Conservation (phyloP, 2,329 filamentous ascomycete genomes). For the Hypoxylon sp. region DNA sequence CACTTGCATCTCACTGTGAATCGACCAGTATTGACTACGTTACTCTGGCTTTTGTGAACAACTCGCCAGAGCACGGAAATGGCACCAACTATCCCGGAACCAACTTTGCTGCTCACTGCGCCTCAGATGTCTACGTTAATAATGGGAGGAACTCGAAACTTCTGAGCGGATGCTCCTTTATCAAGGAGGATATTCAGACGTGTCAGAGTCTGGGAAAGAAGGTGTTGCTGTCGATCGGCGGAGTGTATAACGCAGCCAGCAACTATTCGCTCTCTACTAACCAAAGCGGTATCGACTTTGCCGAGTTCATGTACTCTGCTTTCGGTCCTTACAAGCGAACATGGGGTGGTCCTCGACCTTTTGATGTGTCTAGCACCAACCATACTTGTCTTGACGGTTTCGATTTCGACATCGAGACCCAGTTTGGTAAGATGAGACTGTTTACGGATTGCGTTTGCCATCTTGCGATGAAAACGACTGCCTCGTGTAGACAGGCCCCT, state of each 20-base stretch:
- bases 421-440: constrained; percentile 33
- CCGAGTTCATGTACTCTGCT: constrained; percentile 49
- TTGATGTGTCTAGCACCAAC: constrained; percentile 26
- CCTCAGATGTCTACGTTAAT: constrained; percentile 43
- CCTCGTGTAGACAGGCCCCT: not conserved
- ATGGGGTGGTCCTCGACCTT: constrained; percentile 36
- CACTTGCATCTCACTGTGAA: constrained; percentile 43
- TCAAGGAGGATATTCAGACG: constrained; percentile 48
- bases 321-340: constrained; percentile 47
- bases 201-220: constrained; percentile 69
- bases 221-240: constrained; percentile 70
- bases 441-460: not conserved
- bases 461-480: not conserved
- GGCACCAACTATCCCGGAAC: constrained; percentile 46
- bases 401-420: constrained; percentile 41
- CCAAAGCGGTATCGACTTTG: constrained; percentile 46
- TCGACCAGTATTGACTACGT: constrained; percentile 50
- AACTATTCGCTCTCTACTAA: constrained; percentile 48
- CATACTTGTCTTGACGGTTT: constrained; percentile 37
- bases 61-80: constrained; percentile 49
- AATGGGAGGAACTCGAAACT: constrained; percentile 43
- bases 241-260: constrained; percentile 47
- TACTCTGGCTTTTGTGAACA: constrained; percentile 51
- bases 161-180: constrained; percentile 45
- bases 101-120: constrained; percentile 52